Evolutionary conservation across 1,139 yeast genomes (phyloP).

Genomic region (Suhomyces bribrorum): DNA sequence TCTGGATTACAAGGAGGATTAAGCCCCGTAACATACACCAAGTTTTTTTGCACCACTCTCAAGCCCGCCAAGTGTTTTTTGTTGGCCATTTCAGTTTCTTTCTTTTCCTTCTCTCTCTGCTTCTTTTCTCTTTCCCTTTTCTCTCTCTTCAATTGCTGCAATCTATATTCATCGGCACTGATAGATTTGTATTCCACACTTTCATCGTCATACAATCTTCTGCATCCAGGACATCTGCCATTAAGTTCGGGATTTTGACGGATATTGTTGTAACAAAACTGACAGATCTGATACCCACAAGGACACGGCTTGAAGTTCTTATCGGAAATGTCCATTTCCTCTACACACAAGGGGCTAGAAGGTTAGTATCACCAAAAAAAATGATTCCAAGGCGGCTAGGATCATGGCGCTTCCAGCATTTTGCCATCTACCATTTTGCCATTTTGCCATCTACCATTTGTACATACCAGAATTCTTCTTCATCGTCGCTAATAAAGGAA

Average conservation of each 20-base stretch:
- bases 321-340: constrained; percentile 95
- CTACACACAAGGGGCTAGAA: constrained; percentile 85
- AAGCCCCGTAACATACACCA: constrained; percentile 94
- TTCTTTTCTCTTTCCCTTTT: constrained; percentile 84
- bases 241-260: constrained; percentile 92
- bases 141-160: constrained; percentile 77
- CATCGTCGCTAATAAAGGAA: constrained; percentile 72
- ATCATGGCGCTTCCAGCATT: not conserved
- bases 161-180: constrained; percentile 79
- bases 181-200: constrained; percentile 83
- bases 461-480: constrained; percentile 70
- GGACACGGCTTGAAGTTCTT: constrained; percentile 98
- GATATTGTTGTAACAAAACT: constrained; percentile 95
- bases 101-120: constrained; percentile 87
- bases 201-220: constrained; percentile 91
- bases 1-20: constrained; percentile 90
- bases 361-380: constrained; percentile 27
- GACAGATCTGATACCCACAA: constrained; percentile 98
- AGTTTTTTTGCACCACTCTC: constrained; percentile 95
- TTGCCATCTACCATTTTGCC: not conserved
- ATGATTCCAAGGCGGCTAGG: too few species aligned
- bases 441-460: not conserved
- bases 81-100: constrained; percentile 84
- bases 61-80: constrained; percentile 95
- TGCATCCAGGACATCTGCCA: constrained; percentile 97